A percentile compares a stretch with the other conserved stretches of the same genome.
Conservation (phyloP, 1,139 yeast genomes). For the Yamadazyma siamensis region DNA sequence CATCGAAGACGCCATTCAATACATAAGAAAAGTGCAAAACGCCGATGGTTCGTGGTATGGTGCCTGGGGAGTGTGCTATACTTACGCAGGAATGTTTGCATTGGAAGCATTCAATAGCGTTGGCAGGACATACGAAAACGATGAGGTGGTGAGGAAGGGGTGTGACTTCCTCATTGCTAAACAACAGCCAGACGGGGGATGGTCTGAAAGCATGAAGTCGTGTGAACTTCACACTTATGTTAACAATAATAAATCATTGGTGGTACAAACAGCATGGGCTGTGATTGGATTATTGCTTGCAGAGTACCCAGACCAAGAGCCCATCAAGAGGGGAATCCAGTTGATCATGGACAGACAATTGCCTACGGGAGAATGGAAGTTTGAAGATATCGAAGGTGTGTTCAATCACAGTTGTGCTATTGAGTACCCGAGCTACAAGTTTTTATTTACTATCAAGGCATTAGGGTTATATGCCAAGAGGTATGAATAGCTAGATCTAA, state of each 20-base stretch:
- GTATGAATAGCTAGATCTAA: slow-evolving; percentile 10
- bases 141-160: slow-evolving; percentile 62
- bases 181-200: slow-evolving; percentile 89
- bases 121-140: slow-evolving; percentile 59
- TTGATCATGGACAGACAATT: slow-evolving; percentile 68
- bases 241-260: slow-evolving; percentile 52
- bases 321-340: slow-evolving; percentile 61
- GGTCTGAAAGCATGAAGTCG: slow-evolving; percentile 89
- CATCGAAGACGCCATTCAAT: slow-evolving; percentile 69
- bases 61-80: slow-evolving; percentile 95
- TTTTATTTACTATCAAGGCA: slow-evolving; percentile 88
- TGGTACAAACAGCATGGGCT: slow-evolving; percentile 95
- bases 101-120: slow-evolving; percentile 81
- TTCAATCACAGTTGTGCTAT: slow-evolving; percentile 91
- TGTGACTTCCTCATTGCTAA: slow-evolving; percentile 79
- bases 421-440: slow-evolving; percentile 92
- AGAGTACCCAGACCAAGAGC: slow-evolving; percentile 66
- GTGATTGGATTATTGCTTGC: slow-evolving; percentile 78
- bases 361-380: slow-evolving; percentile 79
- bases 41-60: slow-evolving; percentile 97
- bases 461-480: slow-evolving; percentile 65
- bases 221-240: slow-evolving; percentile 85
- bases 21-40: slow-evolving; percentile 65
- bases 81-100: slow-evolving; percentile 98
- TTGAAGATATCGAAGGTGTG: slow-evolving; percentile 90